Evolutionary conservation across 257 asterid genomes (phyloP).

Genomic region (Verbena officinalis): DNA sequence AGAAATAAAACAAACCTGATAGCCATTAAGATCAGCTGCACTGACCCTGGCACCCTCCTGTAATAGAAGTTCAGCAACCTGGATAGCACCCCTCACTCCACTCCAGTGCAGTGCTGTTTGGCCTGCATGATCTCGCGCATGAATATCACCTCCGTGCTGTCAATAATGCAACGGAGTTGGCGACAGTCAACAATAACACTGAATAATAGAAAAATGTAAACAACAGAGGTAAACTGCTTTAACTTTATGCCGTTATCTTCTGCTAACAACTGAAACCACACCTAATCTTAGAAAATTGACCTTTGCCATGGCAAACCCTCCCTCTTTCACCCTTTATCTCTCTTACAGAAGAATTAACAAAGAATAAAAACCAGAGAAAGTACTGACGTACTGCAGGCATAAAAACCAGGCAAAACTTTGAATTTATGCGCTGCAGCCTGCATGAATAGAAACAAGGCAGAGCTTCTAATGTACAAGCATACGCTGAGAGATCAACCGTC

Average conservation of each 20-base stretch:
- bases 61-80: constrained; percentile 91
- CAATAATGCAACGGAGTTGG: constrained; percentile 33
- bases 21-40: constrained; percentile 85
- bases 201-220: background rate
- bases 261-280: too few species aligned
- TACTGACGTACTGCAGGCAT: too few species aligned
- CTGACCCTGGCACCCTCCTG: constrained; percentile 90
- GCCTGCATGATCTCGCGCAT: constrained; percentile 91
- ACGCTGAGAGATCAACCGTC: too few species aligned
- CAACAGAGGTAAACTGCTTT: background rate
- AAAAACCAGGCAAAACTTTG: too few species aligned
- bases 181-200: constrained; percentile 14
- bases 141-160: constrained; percentile 93
- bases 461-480: too few species aligned
- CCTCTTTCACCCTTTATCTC: too few species aligned
- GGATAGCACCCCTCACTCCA: constrained; percentile 95
- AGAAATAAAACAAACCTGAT: constrained; percentile 68
- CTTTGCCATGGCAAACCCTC: too few species aligned
- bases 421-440: too few species aligned
- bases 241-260: background rate
- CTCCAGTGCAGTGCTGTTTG: constrained; percentile 99
- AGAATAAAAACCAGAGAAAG: too few species aligned
- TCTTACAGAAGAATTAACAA: too few species aligned
- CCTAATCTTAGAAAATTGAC: too few species aligned
- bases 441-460: too few species aligned